These are phyloP conservation scores for Tardiomyces blankii DNA, from an alignment of 1,139 yeast genomes.

Conservation along the genomic window DNA sequence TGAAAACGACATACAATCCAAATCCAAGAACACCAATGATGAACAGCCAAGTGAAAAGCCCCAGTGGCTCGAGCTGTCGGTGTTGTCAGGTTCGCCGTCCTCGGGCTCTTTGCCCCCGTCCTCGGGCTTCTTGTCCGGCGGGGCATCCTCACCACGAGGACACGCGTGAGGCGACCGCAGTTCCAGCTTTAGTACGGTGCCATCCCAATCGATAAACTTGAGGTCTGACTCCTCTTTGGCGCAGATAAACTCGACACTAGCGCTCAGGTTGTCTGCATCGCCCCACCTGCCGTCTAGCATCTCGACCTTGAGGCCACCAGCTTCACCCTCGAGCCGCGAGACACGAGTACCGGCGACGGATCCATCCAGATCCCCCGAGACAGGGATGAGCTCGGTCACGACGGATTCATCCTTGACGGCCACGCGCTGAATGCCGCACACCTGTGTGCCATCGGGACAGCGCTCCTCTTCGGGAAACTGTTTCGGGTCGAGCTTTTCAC, in stretches of 20 bases:
- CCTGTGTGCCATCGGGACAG: slow-evolving; percentile 60
- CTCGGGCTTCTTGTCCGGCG: slow-evolving; percentile 14
- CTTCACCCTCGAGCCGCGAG: slow-evolving; percentile 17
- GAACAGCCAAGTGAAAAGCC: slow-evolving; percentile 31
- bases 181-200: slow-evolving; percentile 17
- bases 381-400: slow-evolving; percentile 48
- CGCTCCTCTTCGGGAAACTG: slow-evolving; percentile 24
- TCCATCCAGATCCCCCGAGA: slow-evolving; percentile 24
- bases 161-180: slow-evolving; percentile 36
- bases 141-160: slow-evolving; percentile 7
- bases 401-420: slow-evolving; percentile 29
- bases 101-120: slow-evolving; percentile 7
- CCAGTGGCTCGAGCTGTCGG: slow-evolving; percentile 15
- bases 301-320: slow-evolving; percentile 35
- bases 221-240: slow-evolving; percentile 23
- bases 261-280: slow-evolving; percentile 32
- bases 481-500: slow-evolving; percentile 35
- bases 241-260: slow-evolving; percentile 45
- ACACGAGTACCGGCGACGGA: slow-evolving; percentile 16
- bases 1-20: slow-evolving; percentile 62
- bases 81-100: slow-evolving; percentile 20
- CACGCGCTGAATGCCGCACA: slow-evolving; percentile 35
- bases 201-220: slow-evolving; percentile 27
- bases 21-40: slow-evolving; percentile 49
- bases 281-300: slow-evolving; percentile 70